These are phyloP conservation scores for Biscutella laevigata DNA, from an alignment of 441 rosid species.

Conservation along the genomic window DNA sequence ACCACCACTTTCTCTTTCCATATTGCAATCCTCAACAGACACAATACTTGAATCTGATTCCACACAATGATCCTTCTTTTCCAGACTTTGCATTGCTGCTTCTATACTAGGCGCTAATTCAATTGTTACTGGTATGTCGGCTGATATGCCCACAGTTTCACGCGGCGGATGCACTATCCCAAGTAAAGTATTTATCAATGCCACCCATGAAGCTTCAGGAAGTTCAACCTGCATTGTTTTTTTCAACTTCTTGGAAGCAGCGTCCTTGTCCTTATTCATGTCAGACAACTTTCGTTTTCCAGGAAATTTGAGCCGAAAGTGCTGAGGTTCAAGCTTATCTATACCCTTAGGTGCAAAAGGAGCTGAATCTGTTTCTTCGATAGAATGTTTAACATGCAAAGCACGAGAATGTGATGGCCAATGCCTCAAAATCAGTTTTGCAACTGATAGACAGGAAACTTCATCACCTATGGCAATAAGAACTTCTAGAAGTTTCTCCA, in stretches of 20 bases:
- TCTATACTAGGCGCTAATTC: conserved; percentile 40
- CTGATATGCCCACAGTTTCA: conserved; percentile 45
- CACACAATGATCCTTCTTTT: conserved; percentile 34
- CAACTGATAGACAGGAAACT: conserved; percentile 92
- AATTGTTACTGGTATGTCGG: conserved; percentile 63
- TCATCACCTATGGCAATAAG: conserved; percentile 99
- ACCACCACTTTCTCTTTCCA: conserved; percentile 34
- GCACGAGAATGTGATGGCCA: conserved; percentile 99
- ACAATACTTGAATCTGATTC: conserved; percentile 31
- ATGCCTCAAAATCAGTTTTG: conserved; percentile 87
- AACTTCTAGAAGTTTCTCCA: conserved; percentile 98
- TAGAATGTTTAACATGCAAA: conserved; percentile 66
- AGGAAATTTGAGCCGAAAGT: conserved; percentile 73
- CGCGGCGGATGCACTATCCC: conserved; percentile 54
- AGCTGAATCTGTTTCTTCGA: conserved; percentile 66
- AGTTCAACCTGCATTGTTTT: conserved; percentile 48
- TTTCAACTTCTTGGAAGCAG: conserved; percentile 49
- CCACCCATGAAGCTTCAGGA: conserved; percentile 68
- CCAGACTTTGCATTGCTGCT: conserved; percentile 31
- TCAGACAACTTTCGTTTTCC: conserved; percentile 77
- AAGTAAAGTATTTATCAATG: conserved; percentile 58
- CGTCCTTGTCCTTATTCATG: conserved; percentile 37
- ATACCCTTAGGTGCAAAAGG: conserved; percentile 94
- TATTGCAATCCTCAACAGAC: conserved; percentile 38
- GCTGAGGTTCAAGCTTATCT: conserved; percentile 88